These are phyloP conservation scores for Jimgerdemannia lactiflua DNA, from an alignment of 192 early-diverging fungal genomes.

Conservation along the genomic window DNA sequence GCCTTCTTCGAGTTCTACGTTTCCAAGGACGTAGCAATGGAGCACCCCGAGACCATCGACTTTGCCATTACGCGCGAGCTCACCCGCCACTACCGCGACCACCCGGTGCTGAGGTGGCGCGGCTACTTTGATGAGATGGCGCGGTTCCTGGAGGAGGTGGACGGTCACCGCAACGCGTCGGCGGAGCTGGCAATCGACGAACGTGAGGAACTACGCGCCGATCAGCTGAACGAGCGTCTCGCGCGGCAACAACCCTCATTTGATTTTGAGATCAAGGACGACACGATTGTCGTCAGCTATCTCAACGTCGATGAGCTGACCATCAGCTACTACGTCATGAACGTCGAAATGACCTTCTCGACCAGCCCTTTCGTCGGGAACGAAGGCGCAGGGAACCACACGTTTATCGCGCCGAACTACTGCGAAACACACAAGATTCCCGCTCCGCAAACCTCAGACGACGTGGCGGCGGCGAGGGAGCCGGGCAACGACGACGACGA, in stretches of 20 bases:
- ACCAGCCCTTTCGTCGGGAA: conserved; percentile 32
- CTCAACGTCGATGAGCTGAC: conserved; percentile 27
- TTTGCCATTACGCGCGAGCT: conserved; percentile 19
- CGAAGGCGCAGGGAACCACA: conserved; percentile 12
- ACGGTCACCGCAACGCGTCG: background rate
- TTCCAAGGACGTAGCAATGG: conserved; percentile 6
- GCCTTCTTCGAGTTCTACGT: conserved; percentile 44
- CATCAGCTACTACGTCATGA: conserved; percentile 40
- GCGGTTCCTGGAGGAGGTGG: conserved; percentile 29
- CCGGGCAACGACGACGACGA: background rate
- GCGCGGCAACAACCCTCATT: conserved; percentile 29
- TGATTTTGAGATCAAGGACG: conserved; percentile 35
- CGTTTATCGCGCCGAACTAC: conserved; percentile 40
- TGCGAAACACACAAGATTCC: background rate
- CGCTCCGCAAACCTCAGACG: background rate
- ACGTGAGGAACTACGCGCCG: background rate
- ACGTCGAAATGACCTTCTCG: conserved; percentile 51
- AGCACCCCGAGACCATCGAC: conserved; percentile 1
- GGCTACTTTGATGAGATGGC: conserved; percentile 34
- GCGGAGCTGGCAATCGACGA: background rate
- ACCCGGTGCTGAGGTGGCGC: conserved; percentile 37
- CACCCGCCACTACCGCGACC: conserved; percentile 27
- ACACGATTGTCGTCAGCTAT: conserved; percentile 28
- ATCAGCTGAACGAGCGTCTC: conserved; percentile 1
- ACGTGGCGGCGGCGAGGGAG: background rate